Evolutionary conservation across 2,329 filamentous ascomycete species (phyloP).

Genomic region (Apiospora rasikravindrae): DNA sequence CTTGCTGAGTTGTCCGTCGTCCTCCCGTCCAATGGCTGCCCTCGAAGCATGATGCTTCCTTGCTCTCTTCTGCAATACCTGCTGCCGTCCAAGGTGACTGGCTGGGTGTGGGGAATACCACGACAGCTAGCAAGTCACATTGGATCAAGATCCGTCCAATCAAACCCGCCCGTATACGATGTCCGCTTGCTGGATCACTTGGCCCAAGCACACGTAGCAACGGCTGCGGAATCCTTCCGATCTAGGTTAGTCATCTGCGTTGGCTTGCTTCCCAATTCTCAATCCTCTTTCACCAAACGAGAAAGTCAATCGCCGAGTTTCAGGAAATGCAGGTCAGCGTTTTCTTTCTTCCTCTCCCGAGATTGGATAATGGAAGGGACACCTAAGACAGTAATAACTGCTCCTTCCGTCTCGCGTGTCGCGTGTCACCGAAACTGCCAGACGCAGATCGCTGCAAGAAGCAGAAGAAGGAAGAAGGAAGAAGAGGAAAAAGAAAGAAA

Average conservation of each 20-base stretch:
- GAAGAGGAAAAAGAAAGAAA: background rate
- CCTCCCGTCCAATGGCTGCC: background rate
- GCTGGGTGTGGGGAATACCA: background rate
- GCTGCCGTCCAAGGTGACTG: constrained; percentile 7
- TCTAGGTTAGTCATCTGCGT: constrained; percentile 10
- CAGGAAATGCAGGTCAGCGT: background rate
- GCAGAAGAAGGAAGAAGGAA: background rate
- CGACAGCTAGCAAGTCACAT: constrained; percentile 3
- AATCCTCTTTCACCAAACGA: background rate
- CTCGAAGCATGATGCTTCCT: background rate
- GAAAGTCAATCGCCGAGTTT: constrained; percentile 3
- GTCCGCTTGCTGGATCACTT: background rate
- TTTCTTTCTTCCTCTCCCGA: background rate
- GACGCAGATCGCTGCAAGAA: background rate
- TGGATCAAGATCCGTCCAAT: constrained; percentile 9
- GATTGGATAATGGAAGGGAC: background rate
- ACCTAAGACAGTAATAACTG: background rate
- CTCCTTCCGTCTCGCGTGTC: background rate
- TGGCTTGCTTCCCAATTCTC: background rate
- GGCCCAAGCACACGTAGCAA: background rate
- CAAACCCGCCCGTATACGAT: background rate
- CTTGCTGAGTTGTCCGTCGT: background rate
- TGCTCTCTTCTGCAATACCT: background rate
- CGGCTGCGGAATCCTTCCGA: constrained; percentile 13
- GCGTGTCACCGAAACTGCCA: background rate